A percentile compares a stretch with the other conserved stretches of the same genome.
Evolutionary conservation across 1,139 yeast species (phyloP).

Genomic region (Groenewaldozyma auringiensis): DNA sequence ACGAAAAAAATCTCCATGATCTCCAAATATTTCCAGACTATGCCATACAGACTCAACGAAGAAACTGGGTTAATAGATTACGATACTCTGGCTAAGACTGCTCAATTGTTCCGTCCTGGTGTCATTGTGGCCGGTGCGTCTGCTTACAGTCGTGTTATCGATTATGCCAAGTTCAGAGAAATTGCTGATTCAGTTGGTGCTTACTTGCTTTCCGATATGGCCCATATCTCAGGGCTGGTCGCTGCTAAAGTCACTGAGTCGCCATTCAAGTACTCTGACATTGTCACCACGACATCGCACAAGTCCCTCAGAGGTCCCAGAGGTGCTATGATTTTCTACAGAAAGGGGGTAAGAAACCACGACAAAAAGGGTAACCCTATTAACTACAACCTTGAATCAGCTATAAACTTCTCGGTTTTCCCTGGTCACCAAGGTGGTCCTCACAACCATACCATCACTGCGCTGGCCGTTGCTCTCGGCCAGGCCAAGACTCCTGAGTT

Average conservation of each 20-base stretch:
- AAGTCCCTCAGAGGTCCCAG: conserved; percentile 97
- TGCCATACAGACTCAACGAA: conserved; percentile 88
- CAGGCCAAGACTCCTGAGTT: conserved; percentile 86
- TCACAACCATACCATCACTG: conserved; percentile 95
- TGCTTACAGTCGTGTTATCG: conserved; percentile 87
- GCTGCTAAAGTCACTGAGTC: conserved; percentile 89
- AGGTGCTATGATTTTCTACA: conserved; percentile 97
- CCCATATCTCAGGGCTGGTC: conserved; percentile 90
- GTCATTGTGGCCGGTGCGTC: conserved; percentile 94
- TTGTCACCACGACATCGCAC: conserved; percentile 96
- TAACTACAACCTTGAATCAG: conserved; percentile 76
- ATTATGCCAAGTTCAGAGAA: conserved; percentile 79
- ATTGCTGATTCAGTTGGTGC: conserved; percentile 94
- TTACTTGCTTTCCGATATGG: conserved; percentile 88
- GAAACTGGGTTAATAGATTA: conserved; percentile 87
- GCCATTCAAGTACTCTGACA: conserved; percentile 91
- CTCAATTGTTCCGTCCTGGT: conserved; percentile 85
- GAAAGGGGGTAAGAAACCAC: conserved; percentile 78
- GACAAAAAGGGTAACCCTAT: conserved; percentile 81
- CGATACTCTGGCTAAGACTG: conserved; percentile 77
- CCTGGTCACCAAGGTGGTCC: conserved; percentile 99
- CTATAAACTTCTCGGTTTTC: conserved; percentile 91
- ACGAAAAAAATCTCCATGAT: conserved; percentile 82
- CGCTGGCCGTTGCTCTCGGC: conserved; percentile 87
- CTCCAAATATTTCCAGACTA: conserved; percentile 91